Conservation (phyloP, 345 rosid species). For the Eucalyptus tenuipes region DNA sequence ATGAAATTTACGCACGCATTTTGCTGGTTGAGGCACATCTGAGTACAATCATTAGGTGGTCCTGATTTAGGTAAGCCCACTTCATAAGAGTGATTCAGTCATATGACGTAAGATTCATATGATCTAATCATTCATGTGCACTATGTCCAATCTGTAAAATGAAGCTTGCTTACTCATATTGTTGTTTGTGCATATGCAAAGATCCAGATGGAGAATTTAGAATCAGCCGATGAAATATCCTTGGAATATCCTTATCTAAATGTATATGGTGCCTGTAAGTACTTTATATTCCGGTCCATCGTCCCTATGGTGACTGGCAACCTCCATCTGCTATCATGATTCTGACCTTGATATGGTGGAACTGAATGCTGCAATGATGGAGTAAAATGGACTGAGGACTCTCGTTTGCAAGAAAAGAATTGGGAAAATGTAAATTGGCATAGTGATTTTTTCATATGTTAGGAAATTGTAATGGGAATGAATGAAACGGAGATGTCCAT, state of each 20-base stretch:
- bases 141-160: background rate
- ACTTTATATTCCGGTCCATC: background rate
- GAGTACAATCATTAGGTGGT: background rate
- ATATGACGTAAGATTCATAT: background rate
- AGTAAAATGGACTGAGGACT: background rate
- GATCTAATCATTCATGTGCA: background rate
- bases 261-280: background rate
- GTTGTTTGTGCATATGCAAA: background rate
- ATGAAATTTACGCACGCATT: background rate
- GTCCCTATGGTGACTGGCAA: background rate
- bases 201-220: background rate
- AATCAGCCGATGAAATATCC: background rate
- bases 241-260: background rate
- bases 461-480: background rate
- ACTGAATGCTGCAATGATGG: background rate
- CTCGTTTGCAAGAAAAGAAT: background rate
- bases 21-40: background rate
- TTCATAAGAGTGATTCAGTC: background rate
- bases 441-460: background rate
- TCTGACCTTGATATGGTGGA: background rate
- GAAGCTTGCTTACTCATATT: background rate
- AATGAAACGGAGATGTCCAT: background rate
- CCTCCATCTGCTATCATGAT: background rate
- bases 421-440: background rate
- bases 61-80: background rate